Conservation (phyloP, 805 yeast species). For the Yarrowia hollandica region DNA sequence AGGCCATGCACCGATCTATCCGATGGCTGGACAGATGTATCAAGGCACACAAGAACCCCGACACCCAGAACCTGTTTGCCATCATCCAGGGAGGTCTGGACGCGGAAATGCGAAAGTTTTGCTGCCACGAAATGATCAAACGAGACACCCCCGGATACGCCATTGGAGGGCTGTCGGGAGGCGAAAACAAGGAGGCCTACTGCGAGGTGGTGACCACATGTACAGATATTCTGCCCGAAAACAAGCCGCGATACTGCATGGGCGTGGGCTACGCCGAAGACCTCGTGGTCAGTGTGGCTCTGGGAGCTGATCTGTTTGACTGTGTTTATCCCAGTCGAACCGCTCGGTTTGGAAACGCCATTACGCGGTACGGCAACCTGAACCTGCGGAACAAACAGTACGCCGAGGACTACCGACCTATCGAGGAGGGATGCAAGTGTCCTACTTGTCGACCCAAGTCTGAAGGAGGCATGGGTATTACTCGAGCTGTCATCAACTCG, state of each 20-base stretch:
- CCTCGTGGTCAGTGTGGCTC: constrained; percentile 48
- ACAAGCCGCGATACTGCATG: constrained; percentile 50
- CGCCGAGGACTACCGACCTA: constrained; percentile 42
- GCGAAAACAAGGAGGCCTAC: constrained; percentile 47
- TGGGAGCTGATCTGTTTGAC: constrained; percentile 50
- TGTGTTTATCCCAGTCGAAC: constrained; percentile 51
- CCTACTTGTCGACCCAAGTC: constrained; percentile 43
- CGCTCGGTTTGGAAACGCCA: constrained; percentile 48
- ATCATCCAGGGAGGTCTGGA: constrained; percentile 52
- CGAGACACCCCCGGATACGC: constrained; percentile 51
- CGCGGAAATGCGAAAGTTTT: constrained; percentile 42
- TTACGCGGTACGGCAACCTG: constrained; percentile 44
- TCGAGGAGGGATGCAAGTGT: constrained; percentile 47
- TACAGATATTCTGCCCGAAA: constrained; percentile 45
- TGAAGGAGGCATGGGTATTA: constrained; percentile 43
- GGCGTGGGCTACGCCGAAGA: constrained; percentile 53
- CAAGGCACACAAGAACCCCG: constrained; percentile 47
- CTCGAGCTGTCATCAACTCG: constrained; percentile 44
- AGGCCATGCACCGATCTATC: constrained; percentile 48
- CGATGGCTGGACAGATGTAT: constrained; percentile 50
- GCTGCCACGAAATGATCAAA: constrained; percentile 47
- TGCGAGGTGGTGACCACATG: constrained; percentile 46
- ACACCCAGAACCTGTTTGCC: constrained; percentile 47
- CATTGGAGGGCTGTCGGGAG: constrained; percentile 51
- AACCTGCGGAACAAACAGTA: constrained; percentile 43